These are phyloP conservation scores for Dryas alaskensis DNA, from an alignment of 306 rosid genomes.

Conservation along the genomic window DNA sequence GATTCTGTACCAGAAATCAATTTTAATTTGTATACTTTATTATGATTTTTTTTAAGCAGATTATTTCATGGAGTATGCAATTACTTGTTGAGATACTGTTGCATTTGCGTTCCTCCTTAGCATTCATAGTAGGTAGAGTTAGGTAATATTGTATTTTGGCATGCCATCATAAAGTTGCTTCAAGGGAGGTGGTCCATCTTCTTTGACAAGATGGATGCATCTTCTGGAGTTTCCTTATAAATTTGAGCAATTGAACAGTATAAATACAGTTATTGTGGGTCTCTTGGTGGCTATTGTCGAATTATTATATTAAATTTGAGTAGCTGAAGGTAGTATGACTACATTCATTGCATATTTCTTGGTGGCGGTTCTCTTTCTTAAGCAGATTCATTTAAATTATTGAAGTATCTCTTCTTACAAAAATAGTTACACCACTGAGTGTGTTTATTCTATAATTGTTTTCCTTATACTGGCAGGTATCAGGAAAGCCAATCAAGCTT, in stretches of 20 bases:
- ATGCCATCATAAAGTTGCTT: not conserved
- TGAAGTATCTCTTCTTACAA: slow-evolving; percentile 1
- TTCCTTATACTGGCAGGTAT: slow-evolving; percentile 57
- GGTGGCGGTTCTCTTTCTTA: not conserved
- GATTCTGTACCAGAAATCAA: not conserved
- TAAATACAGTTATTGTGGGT: not conserved
- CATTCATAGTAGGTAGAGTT: not conserved
- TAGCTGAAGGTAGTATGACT: slow-evolving; percentile 7
- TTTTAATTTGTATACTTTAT: not conserved
- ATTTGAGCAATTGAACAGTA: not conserved
- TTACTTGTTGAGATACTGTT: not conserved
- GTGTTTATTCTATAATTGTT: not conserved
- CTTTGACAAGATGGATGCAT: not conserved
- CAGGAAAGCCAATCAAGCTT: slow-evolving; percentile 97
- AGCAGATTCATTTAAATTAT: not conserved
- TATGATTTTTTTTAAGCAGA: not conserved
- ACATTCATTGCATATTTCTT: not conserved
- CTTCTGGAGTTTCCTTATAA: not conserved
- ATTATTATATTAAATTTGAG: not conserved
- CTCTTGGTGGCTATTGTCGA: not conserved
- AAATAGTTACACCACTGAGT: not conserved
- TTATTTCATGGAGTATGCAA: not conserved
- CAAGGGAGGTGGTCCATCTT: not conserved
- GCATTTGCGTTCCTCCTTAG: not conserved
- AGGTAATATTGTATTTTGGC: not conserved